Evolutionary conservation across 2,329 filamentous ascomycete genomes (phyloP), one percentile per base, ranked within the genome.

Genomic region (Claviceps quebecensis): DNA sequence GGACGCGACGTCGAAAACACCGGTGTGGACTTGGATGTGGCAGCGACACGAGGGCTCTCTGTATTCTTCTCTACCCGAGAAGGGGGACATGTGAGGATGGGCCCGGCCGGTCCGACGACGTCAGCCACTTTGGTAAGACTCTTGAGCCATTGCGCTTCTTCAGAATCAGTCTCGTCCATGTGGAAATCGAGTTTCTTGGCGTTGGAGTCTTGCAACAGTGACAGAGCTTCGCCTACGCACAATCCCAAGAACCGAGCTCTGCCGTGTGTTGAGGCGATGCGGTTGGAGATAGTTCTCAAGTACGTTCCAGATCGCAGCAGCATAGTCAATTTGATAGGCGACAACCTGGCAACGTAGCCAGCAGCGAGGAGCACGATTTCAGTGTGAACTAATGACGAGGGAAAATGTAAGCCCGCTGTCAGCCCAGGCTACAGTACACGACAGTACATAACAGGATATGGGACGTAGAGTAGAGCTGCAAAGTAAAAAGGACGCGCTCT

Each of bases 241-340:
- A 98, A 94, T 0, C 93, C 93, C 0, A 98, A 73, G 57, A 95
- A 87, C 17, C 89, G 80, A 16, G 86, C 83, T 56, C 83, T 77
- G 6, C 72, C 72, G 41, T 93, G 89, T 4, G 88, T 83, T 16
- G 88, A 78, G 13, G 81, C 80, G 6, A 98, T 78, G 23, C 90
- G 80, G 63, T 94, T 95, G 1, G 93, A 96, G 37, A 96, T 81
- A 6, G 83, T 77, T 55, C 78, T 83, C 47, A 95, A 73, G 60
- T 95, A 94, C 1, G 75, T 63, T 17, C 83, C 78, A 1, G 87
- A 87, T 50, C 85, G 81, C 49, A 87, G 76, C 36, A 89, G 70
- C 54, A 85, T 74, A 3, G 76, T 75, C 1, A 96, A 66, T 54
- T 83, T 82, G 58, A 84, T 73, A 0, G 83, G 79, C 2, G 80